phyloP scores from a whole-genome alignment of 2,329 filamentous ascomycete genomes.

The Leptographium procerum region DNA sequence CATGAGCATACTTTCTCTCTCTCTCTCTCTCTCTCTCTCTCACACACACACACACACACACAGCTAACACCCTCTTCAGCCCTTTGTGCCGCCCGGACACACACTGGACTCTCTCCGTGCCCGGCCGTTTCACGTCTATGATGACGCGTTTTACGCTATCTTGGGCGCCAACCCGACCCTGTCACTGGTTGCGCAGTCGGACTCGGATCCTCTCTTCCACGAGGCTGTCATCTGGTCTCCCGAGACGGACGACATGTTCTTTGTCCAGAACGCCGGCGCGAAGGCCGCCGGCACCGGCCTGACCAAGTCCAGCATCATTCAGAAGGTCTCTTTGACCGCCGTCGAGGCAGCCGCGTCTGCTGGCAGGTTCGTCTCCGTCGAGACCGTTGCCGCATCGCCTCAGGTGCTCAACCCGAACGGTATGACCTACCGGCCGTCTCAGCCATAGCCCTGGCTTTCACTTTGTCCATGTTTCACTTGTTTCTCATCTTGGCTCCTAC shows the following conservation, averaged over 20 bases:
- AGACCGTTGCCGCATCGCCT: conserved; percentile 29
- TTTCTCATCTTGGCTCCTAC: background rate
- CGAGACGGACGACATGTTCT: conserved; percentile 40
- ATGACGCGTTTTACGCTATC: conserved; percentile 37
- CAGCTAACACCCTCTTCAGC: conserved; percentile 12
- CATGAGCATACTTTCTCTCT: no score
- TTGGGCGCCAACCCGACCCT: conserved; percentile 37
- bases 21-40: no score
- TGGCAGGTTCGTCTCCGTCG: conserved; percentile 9
- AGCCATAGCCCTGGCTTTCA: no score
- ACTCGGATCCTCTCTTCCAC: conserved; percentile 37
- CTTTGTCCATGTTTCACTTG: no score
- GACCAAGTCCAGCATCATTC: conserved; percentile 37
- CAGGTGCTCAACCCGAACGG: conserved; percentile 39
- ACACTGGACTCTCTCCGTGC: conserved; percentile 24
- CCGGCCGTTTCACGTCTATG: conserved; percentile 37
- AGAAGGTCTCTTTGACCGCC: conserved; percentile 35
- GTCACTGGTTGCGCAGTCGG: conserved; percentile 34
- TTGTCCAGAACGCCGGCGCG: conserved; percentile 39
- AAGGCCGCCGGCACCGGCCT: conserved; percentile 35
- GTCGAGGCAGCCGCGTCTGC: conserved; percentile 22
- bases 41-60: background rate
- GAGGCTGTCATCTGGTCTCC: conserved; percentile 42
- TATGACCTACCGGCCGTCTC: conserved; percentile 12
- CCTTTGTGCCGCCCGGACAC: conserved; percentile 33